Evolutionary conservation across 148 eudicot species (phyloP), one percentile per base, ranked within the genome.

Genomic region (Spergularia marina): DNA sequence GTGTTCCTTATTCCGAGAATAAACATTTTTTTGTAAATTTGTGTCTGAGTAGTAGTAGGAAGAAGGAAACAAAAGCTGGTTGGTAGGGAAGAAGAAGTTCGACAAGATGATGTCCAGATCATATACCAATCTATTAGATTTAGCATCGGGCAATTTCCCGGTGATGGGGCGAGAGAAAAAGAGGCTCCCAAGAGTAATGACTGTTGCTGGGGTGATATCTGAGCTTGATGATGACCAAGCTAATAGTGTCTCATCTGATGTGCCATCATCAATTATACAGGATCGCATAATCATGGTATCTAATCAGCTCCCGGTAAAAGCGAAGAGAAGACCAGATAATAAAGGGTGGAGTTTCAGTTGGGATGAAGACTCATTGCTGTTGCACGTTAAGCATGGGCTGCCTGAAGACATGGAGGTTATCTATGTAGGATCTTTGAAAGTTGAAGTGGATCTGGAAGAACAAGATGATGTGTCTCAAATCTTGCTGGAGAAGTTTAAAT

Each of bases 331-430:
- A 23, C 74, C 72, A 13, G 85, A 79, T 75, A 60, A 64, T 70
- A 79, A 71, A 40, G 85, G 85, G 23, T 83, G 85, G 85, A 83
- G 78, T 72, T 83, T 83, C 51, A 79, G 77, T 79, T 79, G 81
- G 82, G 85, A 83, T 18, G 82, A 83, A 71, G 81, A 83, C 53
- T 83, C 85, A 2, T 80, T 83, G 58, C 58, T 83, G 21, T 64
- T 83, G 58, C 77, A 83, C 17, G 67, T 83, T 30, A 83, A 79
- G 57, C 77, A 83, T 83, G 85, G 85, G 63, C 73, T 83, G 57
- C 82, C 82, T 62, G 85, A 83, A n/a, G 85, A 83, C 23, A 83
- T 80, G 70, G 85, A 83, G 70, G 85, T 83, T 49, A 17, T 83
- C 25, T 83, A 83, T 68, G 85, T 83, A 10, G 85, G 85, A 9